Percentiles rank a stretch among this genome's conserved stretches.
Conservation (phyloP, 305 asterid genomes). For the Fraxinus baroniana region DNA sequence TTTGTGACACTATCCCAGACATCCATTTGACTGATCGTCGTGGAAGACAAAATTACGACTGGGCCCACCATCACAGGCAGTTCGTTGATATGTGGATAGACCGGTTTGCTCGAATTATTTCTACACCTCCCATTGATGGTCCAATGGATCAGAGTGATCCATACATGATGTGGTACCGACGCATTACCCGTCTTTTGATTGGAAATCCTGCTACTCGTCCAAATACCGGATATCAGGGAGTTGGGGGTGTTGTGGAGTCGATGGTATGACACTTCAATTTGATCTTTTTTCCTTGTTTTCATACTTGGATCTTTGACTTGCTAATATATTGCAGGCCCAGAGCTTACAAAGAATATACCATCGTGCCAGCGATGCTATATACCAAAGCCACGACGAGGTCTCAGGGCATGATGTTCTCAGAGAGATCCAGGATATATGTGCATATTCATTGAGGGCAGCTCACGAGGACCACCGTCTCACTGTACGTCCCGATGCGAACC, state of each 20-base stretch:
- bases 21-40: conserved; percentile 73
- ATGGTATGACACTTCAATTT: conserved; percentile 43
- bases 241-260: conserved; percentile 57
- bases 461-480: conserved; percentile 62
- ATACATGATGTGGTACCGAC: conserved; percentile 71
- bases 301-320: conserved; percentile 9
- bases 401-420: conserved; percentile 51
- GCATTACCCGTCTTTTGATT: conserved; percentile 65
- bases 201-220: conserved; percentile 75
- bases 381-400: conserved; percentile 48
- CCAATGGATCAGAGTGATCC: conserved; percentile 52
- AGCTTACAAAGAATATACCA: conserved; percentile 58
- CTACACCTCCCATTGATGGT: conserved; percentile 38
- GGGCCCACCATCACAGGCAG: conserved; percentile 61
- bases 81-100: conserved; percentile 73
- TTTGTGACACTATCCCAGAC: conserved; percentile 71
- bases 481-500: conserved; percentile 35
- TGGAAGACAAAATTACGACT: conserved; percentile 72
- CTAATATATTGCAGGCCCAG: conserved; percentile 44
- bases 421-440: conserved; percentile 74
- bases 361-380: conserved; percentile 51
- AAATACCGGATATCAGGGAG: conserved; percentile 58
- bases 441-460: conserved; percentile 57
- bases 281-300: conserved; percentile 7
- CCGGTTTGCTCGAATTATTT: conserved; percentile 45